A percentile compares a stretch with the other conserved stretches of the same genome.
Conservation (phyloP, 2,329 filamentous ascomycete genomes). For the Ustulina deusta region DNA sequence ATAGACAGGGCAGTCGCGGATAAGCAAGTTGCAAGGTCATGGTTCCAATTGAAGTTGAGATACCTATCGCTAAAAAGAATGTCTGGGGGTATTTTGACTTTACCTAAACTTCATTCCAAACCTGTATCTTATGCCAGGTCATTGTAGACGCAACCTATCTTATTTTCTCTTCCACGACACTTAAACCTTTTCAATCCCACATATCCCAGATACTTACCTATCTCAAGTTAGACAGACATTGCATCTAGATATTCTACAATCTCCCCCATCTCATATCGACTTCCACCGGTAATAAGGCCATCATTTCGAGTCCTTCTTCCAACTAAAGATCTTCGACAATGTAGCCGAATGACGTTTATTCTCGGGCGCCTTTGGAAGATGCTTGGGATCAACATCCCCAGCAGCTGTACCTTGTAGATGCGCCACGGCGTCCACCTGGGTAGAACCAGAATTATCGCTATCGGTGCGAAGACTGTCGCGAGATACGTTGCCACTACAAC, state of each 20-base stretch:
- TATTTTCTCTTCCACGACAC: background rate
- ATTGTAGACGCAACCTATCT: background rate
- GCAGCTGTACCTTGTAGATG: constrained; percentile 52
- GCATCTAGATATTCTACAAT: constrained; percentile 9
- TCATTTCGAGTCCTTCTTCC: constrained; percentile 44
- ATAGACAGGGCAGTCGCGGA: no score
- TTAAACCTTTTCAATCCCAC: background rate
- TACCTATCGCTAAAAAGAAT: background rate
- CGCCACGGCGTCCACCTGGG: constrained; percentile 49
- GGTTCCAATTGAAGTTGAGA: background rate
- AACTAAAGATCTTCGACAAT: constrained; percentile 43
- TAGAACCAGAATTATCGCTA: constrained; percentile 37
- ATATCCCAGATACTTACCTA: background rate
- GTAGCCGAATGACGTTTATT: constrained; percentile 42
- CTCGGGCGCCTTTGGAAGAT: constrained; percentile 38
- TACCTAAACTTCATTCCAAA: background rate
- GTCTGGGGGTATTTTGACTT: background rate
- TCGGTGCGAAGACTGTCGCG: constrained; percentile 32
- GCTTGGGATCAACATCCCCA: constrained; percentile 45
- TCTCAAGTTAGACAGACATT: background rate
- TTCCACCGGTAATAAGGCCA: background rate
- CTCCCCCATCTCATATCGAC: background rate
- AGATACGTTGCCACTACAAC: constrained; percentile 39
- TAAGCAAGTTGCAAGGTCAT: no score
- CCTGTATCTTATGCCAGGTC: background rate